Evolutionary conservation across 2,329 filamentous ascomycete genomes (phyloP).

Genomic region (Drechslera avenae): DNA sequence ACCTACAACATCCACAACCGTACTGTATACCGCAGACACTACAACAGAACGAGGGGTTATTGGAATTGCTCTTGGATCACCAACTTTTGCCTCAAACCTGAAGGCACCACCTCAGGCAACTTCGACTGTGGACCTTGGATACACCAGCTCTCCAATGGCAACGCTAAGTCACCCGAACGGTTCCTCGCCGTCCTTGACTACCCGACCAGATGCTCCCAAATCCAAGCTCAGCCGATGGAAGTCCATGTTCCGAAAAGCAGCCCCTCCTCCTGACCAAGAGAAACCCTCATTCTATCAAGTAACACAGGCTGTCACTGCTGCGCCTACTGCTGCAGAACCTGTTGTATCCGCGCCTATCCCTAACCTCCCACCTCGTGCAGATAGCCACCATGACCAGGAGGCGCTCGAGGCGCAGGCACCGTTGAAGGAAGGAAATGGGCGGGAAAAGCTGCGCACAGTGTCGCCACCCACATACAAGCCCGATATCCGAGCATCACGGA

Average conservation of each 20-base stretch:
- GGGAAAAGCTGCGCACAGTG: conserved; percentile 21
- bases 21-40: conserved; percentile 39
- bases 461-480: conserved; percentile 40
- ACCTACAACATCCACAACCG: conserved; percentile 36
- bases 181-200: conserved; percentile 15
- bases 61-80: conserved; percentile 49
- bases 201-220: conserved; percentile 29
- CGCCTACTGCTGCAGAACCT: neutral
- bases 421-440: conserved; percentile 22
- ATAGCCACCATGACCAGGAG: conserved; percentile 42
- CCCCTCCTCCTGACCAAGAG: conserved; percentile 29
- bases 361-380: conserved; percentile 23
- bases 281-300: conserved; percentile 46
- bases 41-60: conserved; percentile 41
- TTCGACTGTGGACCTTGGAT: conserved; percentile 8
- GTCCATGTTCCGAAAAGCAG: conserved; percentile 45
- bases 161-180: conserved; percentile 4
- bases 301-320: conserved; percentile 26
- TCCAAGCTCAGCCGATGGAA: conserved; percentile 49
- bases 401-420: conserved; percentile 22
- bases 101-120: conserved; percentile 30
- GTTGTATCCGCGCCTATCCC: too few relatives aligned
- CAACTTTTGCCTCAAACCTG: conserved; percentile 41
- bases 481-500: conserved; percentile 39
- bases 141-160: conserved; percentile 18